Percentiles rank a stretch among this genome's conserved stretches.
Evolutionary conservation across 2,329 filamentous ascomycete species (phyloP).

Genomic region (Tolypocladium pustulatum): DNA sequence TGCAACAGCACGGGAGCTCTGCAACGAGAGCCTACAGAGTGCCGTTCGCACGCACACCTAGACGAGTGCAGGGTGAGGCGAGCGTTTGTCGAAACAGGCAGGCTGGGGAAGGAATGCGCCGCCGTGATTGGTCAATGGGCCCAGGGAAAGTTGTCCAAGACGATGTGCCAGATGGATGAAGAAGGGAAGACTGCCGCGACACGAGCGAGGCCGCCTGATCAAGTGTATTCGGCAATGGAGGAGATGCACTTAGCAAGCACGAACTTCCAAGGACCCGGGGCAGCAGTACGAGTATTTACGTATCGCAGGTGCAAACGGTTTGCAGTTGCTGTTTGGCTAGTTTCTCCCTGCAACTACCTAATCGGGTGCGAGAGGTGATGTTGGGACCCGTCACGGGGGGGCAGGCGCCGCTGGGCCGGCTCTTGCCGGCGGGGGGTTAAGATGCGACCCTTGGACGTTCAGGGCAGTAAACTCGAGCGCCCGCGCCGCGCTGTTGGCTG

Average conservation of each 20-base stretch:
- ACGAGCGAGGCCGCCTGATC: neutral
- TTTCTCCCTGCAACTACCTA: neutral
- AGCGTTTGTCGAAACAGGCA: neutral
- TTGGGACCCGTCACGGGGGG: neutral
- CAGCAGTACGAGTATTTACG: neutral
- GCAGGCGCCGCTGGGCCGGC: neutral
- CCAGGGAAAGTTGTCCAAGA: neutral
- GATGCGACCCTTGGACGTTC: neutral
- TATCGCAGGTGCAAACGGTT: neutral
- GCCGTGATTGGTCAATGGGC: neutral
- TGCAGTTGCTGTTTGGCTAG: neutral
- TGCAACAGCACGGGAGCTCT: neutral
- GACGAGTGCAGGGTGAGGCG: neutral
- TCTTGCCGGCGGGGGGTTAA: neutral
- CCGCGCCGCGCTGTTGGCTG: neutral
- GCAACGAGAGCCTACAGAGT: neutral
- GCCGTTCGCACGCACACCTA: neutral
- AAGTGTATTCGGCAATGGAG: constrained; percentile 7
- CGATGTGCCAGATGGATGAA: neutral
- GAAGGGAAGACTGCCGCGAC: neutral
- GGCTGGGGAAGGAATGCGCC: neutral
- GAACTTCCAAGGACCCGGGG: neutral
- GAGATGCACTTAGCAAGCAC: constrained; percentile 6
- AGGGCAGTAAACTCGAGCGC: neutral
- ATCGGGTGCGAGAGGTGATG: neutral